These are phyloP conservation scores for Emydomyces testavorans DNA, from an alignment of 2,329 filamentous ascomycete genomes.

Conservation along the genomic window DNA sequence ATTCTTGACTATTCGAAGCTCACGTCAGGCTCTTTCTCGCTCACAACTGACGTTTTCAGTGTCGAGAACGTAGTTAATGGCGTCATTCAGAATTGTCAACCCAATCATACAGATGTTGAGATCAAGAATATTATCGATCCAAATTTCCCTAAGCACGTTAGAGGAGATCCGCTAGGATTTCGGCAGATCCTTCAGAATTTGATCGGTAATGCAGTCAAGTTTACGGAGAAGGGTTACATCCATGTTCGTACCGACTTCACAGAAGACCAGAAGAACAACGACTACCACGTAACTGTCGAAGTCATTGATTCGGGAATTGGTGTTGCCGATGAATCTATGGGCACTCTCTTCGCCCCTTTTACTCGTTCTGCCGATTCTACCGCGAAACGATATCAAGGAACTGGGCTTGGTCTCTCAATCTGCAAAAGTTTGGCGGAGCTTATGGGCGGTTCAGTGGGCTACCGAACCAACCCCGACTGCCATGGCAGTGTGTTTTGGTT, in stretches of 20 bases:
- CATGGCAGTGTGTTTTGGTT: conserved; percentile 45
- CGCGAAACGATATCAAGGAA: conserved; percentile 45
- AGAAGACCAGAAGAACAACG: conserved; percentile 31
- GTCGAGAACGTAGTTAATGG: conserved; percentile 37
- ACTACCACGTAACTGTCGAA: conserved; percentile 38
- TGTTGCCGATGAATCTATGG: conserved; percentile 36
- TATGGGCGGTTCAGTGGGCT: conserved; percentile 46
- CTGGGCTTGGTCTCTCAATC: conserved; percentile 47
- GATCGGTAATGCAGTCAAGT: conserved; percentile 50
- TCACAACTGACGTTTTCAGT: conserved; percentile 44
- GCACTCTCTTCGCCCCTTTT: conserved; percentile 46
- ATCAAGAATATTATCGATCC: conserved; percentile 38
- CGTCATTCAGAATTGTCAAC: conserved; percentile 42
- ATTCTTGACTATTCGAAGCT: conserved; percentile 57
- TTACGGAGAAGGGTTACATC: conserved; percentile 47
- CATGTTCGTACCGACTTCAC: conserved; percentile 35
- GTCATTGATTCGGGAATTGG: conserved; percentile 47
- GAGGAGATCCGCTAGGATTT: conserved; percentile 49
- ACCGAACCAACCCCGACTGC: conserved; percentile 34
- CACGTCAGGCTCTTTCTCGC: conserved; percentile 47
- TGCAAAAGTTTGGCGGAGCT: conserved; percentile 46
- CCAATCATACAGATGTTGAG: conserved; percentile 37
- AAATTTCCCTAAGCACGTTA: conserved; percentile 40
- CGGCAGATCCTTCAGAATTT: conserved; percentile 54
- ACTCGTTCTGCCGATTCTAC: conserved; percentile 45